Evolutionary conservation across 805 yeast genomes (phyloP).

Genomic region (Starmerella lactis-condensi): DNA sequence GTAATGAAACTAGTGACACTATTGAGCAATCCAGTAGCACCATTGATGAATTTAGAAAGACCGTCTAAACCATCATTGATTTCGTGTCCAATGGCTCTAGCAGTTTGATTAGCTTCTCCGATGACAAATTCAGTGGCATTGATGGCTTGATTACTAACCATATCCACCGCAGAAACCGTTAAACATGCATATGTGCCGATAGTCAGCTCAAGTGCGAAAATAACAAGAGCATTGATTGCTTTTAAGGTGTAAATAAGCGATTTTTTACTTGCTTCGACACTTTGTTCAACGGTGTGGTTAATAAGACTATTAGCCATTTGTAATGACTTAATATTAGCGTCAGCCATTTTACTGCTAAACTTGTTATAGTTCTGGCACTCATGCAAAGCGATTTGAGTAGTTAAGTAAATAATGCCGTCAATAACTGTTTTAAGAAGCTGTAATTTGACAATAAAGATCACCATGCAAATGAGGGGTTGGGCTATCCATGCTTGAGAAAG

Average conservation of each 20-base stretch:
- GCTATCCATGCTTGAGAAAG: slow-evolving; percentile 30
- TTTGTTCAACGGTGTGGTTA: slow-evolving; percentile 31
- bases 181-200: slow-evolving; percentile 80
- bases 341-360: slow-evolving; percentile 21
- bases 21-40: slow-evolving; percentile 32
- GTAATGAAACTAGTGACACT: slow-evolving; percentile 40
- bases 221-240: slow-evolving; percentile 38
- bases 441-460: slow-evolving; percentile 43
- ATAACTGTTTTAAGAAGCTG: slow-evolving; percentile 37
- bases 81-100: slow-evolving; percentile 36
- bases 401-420: slow-evolving; percentile 25
- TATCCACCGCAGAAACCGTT: slow-evolving; percentile 51
- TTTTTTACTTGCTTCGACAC: slow-evolving; percentile 31
- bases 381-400: slow-evolving; percentile 25
- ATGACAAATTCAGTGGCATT: slow-evolving; percentile 53
- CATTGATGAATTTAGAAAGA: slow-evolving; percentile 39
- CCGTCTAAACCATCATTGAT: slow-evolving; percentile 49
- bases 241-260: slow-evolving; percentile 32
- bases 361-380: slow-evolving; percentile 34
- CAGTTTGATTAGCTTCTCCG: slow-evolving; percentile 40
- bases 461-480: slow-evolving; percentile 37
- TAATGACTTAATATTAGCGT: slow-evolving; percentile 42
- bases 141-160: slow-evolving; percentile 52
- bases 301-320: slow-evolving; percentile 36
- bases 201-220: slow-evolving; percentile 51